Evolutionary conservation across 148 eudicot species (phyloP), one percentile per base, ranked within the genome.

Genomic region (Polygonum maritimum): DNA sequence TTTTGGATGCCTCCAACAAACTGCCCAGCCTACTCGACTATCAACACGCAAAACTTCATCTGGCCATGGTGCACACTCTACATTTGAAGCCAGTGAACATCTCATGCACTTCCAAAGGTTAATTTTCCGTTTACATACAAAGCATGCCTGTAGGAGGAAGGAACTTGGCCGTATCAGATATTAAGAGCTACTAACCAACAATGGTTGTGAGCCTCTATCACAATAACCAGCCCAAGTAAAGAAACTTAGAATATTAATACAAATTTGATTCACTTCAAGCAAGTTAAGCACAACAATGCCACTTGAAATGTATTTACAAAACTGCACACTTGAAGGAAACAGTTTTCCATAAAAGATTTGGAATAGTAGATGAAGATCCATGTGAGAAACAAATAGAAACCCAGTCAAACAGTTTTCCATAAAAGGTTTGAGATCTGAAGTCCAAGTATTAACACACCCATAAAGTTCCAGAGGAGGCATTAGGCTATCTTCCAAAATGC

Each of bases 1-100:
- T 35, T 80, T 40, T 38, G 86, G 78, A 87, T 93, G 98, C 85
- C 85, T 89, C 98, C 97, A 94, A 80, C 98, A 92, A 79, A 94
- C 83, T 76, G 86, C 91, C 84, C 86, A 86, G 36, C 92, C 88
- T 48, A 87, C 84, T 74, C 82, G 87, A 48, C 84, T 86, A 63
- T 79, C 76, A 48, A 86, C 60, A 73, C 80, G 84, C 38, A 85
- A 73, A 55, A 94, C 91, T 76, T 85, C 76, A 76, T 89, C 89
- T 52, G 92, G 98, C 86, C 92, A 94, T 31, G 98, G 86, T 77
- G 90, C 89, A 77, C 98, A 94, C 78, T 87, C 89, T 70, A 79
- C 83, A 81, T 94, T 92, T 71, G 93, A 87, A 73, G 98, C 97
- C 76, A 94, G 69, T 49, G 79, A 84, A 82, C 98, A 94, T 80